Evolutionary conservation across 176 grass and related monocot genomes (phyloP).

Genomic region (Saccharum officinarum): DNA sequence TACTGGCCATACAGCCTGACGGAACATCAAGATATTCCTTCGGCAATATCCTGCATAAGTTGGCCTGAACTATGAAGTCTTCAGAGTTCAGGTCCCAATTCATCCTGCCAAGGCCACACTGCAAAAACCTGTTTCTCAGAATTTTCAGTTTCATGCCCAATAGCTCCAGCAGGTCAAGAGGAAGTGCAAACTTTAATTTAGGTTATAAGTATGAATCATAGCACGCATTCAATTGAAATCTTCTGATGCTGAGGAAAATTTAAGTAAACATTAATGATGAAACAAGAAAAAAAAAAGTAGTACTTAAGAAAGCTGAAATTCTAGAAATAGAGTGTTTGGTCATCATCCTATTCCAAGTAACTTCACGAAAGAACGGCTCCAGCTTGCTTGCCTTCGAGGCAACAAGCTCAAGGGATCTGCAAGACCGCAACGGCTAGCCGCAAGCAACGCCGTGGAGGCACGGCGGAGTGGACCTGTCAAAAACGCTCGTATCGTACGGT

Average conservation of each 20-base stretch:
- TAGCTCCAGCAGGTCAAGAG: not conserved
- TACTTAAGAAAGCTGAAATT: not conserved
- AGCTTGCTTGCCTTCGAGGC: too few relatives aligned
- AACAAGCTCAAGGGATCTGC: too few relatives aligned
- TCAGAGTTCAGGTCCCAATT: not conserved
- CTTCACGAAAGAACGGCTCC: too few relatives aligned
- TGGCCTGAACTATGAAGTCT: not conserved
- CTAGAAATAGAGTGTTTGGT: not conserved
- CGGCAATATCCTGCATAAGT: not conserved
- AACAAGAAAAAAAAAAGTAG: not conserved
- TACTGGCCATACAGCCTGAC: not conserved
- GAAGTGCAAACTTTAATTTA: not conserved
- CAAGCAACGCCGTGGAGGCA: too few relatives aligned
- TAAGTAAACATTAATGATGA: not conserved
- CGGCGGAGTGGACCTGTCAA: too few relatives aligned
- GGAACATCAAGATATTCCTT: not conserved
- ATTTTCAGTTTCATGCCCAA: not conserved
- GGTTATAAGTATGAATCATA: not conserved
- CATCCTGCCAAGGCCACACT: too few relatives aligned
- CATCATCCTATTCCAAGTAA: not conserved
- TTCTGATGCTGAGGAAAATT: not conserved
- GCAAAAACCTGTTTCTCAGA: not conserved
- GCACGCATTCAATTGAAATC: not conserved
- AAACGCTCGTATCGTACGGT: too few relatives aligned
- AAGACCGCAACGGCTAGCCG: too few relatives aligned